Base-by-base conservation (phyloP, 1,139 yeast genomes). In the Yamadazyma jaroonii region DNA sequence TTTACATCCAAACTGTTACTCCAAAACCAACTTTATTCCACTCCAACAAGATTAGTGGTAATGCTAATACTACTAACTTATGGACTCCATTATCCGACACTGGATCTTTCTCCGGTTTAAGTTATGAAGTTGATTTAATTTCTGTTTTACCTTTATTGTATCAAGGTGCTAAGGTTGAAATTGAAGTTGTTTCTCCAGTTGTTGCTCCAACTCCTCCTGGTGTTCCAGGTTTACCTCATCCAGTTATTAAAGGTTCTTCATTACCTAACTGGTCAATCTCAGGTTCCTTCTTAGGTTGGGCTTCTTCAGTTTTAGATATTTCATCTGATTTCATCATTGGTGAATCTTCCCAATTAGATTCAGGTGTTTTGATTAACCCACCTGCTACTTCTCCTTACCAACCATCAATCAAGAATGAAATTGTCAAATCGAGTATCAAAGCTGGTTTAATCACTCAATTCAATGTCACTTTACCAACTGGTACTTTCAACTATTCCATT, bases 121-220 rank as follows among this genome's bases (percentile, higher is more conserved):
- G 49, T 14, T 60, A 58, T 40, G 61, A 56, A 32, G 35, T 60
- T 25, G 62, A 60, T 39, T 56, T 61, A 43, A 42, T 56, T 13
- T 42, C 55, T 9, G 47, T 59, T 27, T 52, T 61, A 40, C 64
- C 65, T 9, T 45, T 55, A 22, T 53, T 61, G 34, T 60, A 77
- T 62, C 44, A 41, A 24, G 54, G 43, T 33, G 46, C 52, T 24
- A 43, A 46, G 14, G 45, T 59, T 26, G 51, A 44, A 28, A 38
- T 59, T 29, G 54, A 47, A 34, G 55, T 57, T 17, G 54, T 50
- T 29, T 49, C 59, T 17, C 60, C 49, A 29, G 38, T 44, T 28
- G 11, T 53, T 21, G 39, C 45, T 28, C 6, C 20, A 4, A 17
- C 20, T 4, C 20, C 20, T 17, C 52, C 49, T 5, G 47, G 45